Percentiles rank a stretch among this genome's conserved stretches.
Conservation (phyloP, 371 early-diverging fungal species). For the Choanephora cucurbitarum region DNA sequence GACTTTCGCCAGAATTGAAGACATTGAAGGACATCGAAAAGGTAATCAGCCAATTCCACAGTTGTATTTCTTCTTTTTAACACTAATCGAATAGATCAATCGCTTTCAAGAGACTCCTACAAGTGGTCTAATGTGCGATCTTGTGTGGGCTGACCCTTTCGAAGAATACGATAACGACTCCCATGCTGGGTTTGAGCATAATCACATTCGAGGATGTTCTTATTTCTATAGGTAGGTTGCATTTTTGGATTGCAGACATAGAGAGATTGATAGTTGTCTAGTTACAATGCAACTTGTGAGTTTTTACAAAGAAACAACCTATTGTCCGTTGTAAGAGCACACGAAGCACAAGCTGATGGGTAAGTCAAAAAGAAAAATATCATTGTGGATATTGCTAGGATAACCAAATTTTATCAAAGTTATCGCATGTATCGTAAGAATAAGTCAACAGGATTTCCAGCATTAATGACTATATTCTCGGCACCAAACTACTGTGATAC, state of each 20-base stretch:
- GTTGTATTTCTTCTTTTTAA: neutral
- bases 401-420: too few relatives aligned
- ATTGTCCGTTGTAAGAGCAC: slow-evolving; percentile 93
- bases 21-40: slow-evolving; percentile 82
- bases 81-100: slow-evolving; percentile 62
- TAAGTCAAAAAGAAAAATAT: too few relatives aligned
- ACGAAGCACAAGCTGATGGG: slow-evolving; percentile 98
- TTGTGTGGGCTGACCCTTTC: slow-evolving; percentile 98
- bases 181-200: slow-evolving; percentile 81
- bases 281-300: slow-evolving; percentile 86
- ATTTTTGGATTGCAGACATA: neutral
- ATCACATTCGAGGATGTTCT: slow-evolving; percentile 95
- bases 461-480: slow-evolving; percentile 96
- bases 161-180: slow-evolving; percentile 92
- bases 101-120: slow-evolving; percentile 96
- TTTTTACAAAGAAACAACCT: slow-evolving; percentile 95
- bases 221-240: slow-evolving; percentile 78
- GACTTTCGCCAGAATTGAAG: slow-evolving; percentile 93
- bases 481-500: slow-evolving; percentile 98
- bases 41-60: slow-evolving; percentile 41
- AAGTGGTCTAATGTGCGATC: slow-evolving; percentile 95
- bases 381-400: too few relatives aligned
- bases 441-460: slow-evolving; percentile 89
- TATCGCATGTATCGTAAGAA: slow-evolving; percentile 94
- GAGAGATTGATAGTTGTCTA: slow-evolving; percentile 21